Conservation (phyloP, 306 rosid species). For the Castanopsis chinensis region DNA sequence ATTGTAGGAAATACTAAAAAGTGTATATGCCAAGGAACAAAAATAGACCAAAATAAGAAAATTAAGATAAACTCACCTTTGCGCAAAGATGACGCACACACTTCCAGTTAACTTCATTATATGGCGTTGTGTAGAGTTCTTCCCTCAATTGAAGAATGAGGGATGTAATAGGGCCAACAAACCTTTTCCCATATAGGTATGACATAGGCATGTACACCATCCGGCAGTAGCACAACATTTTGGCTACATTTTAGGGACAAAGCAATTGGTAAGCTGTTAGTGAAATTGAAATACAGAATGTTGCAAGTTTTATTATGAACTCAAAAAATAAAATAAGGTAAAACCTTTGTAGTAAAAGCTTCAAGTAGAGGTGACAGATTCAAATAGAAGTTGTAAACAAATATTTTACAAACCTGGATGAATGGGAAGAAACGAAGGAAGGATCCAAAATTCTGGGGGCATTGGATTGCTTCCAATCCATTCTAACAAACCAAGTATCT, state of each 20-base stretch:
- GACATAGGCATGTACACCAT: constrained; percentile 85
- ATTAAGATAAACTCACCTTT: constrained; percentile 24
- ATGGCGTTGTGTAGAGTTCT: constrained; percentile 53
- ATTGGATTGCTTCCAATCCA: constrained; percentile 76
- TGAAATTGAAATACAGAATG: neutral
- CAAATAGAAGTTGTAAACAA: neutral
- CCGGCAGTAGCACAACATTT: constrained; percentile 88
- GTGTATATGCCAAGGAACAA: neutral
- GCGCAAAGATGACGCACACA: constrained; percentile 66
- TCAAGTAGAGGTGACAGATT: neutral
- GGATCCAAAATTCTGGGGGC: constrained; percentile 84
- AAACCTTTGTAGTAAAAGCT: neutral
- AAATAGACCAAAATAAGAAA: neutral
- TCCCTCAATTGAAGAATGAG: constrained; percentile 56
- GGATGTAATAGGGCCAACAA: constrained; percentile 76
- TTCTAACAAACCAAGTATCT: constrained; percentile 70
- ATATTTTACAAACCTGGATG: constrained; percentile 45
- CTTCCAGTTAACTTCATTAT: constrained; percentile 54
- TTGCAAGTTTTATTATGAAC: neutral
- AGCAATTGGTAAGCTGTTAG: neutral
- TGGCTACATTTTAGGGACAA: constrained; percentile 37
- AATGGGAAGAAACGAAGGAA: constrained; percentile 77
- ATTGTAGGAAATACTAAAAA: neutral
- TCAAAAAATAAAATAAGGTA: too few species aligned
- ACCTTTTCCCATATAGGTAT: constrained; percentile 66